Base-by-base conservation (phyloP, 1,284 basidiomycete species). In the Moesziomyces antarcticus region DNA sequence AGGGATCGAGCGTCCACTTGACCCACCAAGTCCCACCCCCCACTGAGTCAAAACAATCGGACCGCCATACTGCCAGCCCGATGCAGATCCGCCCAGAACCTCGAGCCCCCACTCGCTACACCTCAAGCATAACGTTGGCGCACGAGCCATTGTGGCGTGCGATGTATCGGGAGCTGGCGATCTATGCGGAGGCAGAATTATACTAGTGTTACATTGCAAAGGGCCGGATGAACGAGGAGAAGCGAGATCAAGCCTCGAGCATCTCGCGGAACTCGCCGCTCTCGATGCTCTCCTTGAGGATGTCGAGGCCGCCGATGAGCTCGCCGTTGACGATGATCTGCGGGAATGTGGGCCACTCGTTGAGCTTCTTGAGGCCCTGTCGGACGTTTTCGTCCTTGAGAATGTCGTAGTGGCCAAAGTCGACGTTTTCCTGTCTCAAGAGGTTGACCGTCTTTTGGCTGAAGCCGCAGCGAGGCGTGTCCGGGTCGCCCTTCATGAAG, bases 401-500 rank as follows among this genome's bases (percentile, higher is more conserved):
- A 89, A 92, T 92, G 83, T 92, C 90, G 81, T 91, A 92, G 84
- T 88, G 87, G n/a, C 87, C 86, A 85, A 90, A 92, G 72, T 88
- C 87, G 52, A 91, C 87, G 10, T 86, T 86, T 73, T 91, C 87
- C 61, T 89, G 88, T 44, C 87, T 84, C 58, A 92, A 85, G 27
- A 92, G 84, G 14, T 86, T 88, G 51, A 91, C 90, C 14, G 90
- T 91, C 85, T 90, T 88, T 43, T 91, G 87, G 50, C 89, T 90
- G 85, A 92, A 92, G 10, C 91, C 97, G 77, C 96, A 86, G 46
- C 79, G 35, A 44, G 85, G 97, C 25, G 88, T 87, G 48, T 91
- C 89, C 0, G 93, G 93, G 71, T 90, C 91, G 22, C 96, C 97
- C 86, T 99, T 99, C 95, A 99, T 99, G 88, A 99, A 98, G 60